Conservation (phyloP, 768 basidiomycete species). For the Galerina marginata region DNA sequence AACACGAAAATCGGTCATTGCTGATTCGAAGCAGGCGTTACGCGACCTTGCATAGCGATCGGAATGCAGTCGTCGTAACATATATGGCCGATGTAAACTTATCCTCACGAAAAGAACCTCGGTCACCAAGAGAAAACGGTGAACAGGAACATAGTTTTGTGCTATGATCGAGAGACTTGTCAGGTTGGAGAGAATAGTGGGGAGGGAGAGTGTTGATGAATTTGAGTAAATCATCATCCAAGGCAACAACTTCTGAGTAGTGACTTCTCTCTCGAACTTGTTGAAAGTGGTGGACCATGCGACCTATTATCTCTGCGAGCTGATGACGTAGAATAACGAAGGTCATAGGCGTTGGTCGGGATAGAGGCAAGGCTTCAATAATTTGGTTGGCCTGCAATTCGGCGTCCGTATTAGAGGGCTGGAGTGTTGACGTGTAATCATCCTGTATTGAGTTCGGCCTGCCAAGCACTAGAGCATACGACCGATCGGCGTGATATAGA, state of each 20-base stretch:
- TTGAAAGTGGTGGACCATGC: slow-evolving; percentile 93
- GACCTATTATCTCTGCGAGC: slow-evolving; percentile 84
- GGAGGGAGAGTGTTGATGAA: slow-evolving; percentile 81
- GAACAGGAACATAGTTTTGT: slow-evolving; percentile 71
- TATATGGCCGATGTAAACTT: slow-evolving; percentile 86
- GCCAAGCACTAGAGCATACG: slow-evolving; percentile 90
- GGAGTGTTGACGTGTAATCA: slow-evolving; percentile 82
- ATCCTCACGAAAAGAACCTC: slow-evolving; percentile 89
- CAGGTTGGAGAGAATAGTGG: slow-evolving; percentile 76
- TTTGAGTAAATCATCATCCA: slow-evolving; percentile 84
- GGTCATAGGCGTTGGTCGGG: slow-evolving; percentile 81
- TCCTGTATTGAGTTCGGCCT: slow-evolving; percentile 90
- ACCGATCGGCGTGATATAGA: slow-evolving; percentile 92
- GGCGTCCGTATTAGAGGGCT: slow-evolving; percentile 76
- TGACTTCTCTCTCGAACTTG: slow-evolving; percentile 78
- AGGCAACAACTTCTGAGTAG: slow-evolving; percentile 79
- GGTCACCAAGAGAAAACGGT: slow-evolving; percentile 88
- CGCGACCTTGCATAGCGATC: slow-evolving; percentile 85
- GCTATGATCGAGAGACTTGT: slow-evolving; percentile 77
- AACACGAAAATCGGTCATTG: slow-evolving; percentile 84
- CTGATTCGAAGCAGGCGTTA: slow-evolving; percentile 88
- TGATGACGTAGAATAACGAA: slow-evolving; percentile 88
- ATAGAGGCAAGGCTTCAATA: slow-evolving; percentile 60
- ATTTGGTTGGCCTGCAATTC: slow-evolving; percentile 50
- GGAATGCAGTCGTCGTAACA: slow-evolving; percentile 77